phyloP scores from a whole-genome alignment of 768 basidiomycete species.

The Psilocybe subaeruginosa region DNA sequence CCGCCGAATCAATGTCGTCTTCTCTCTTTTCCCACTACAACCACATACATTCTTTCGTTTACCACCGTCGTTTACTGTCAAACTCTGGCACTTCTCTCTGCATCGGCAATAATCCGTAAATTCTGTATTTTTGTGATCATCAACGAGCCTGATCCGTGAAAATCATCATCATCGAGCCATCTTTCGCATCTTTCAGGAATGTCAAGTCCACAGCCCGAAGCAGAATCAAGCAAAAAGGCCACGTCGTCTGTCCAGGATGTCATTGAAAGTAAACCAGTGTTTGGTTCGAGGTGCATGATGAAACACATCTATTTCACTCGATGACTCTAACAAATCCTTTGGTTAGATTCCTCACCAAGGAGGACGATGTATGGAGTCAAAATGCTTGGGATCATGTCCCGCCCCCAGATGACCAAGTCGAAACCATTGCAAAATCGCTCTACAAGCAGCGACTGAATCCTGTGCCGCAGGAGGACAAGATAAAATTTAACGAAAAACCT shows the following conservation, averaged over 20 bases:
- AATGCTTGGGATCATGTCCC: slow-evolving; percentile 95
- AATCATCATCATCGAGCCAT: background rate
- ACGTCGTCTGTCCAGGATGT: slow-evolving; percentile 74
- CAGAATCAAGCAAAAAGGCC: slow-evolving; percentile 31
- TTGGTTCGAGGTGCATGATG: slow-evolving; percentile 63
- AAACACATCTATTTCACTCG: background rate
- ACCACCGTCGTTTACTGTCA: background rate
- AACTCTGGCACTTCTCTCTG: too few species aligned
- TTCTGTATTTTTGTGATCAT: background rate
- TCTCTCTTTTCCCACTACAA: background rate
- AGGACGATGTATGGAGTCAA: slow-evolving; percentile 79
- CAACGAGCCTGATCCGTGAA: slow-evolving; percentile 1
- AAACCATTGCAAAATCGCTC: slow-evolving; percentile 71
- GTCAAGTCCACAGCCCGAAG: slow-evolving; percentile 7
- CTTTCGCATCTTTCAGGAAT: slow-evolving; percentile 2
- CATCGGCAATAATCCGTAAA: background rate
- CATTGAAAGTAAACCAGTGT: slow-evolving; percentile 57
- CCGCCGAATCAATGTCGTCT: background rate
- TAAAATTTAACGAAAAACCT: slow-evolving; percentile 73
- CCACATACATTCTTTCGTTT: background rate
- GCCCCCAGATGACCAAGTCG: slow-evolving; percentile 78
- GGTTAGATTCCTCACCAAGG: slow-evolving; percentile 67
- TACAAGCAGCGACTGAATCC: slow-evolving; percentile 71
- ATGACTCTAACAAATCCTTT: background rate
- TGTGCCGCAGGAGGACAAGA: slow-evolving; percentile 73